phyloP scores from a whole-genome alignment of 1,284 basidiomycete genomes.

The Papiliotrema nemorosa region DNA sequence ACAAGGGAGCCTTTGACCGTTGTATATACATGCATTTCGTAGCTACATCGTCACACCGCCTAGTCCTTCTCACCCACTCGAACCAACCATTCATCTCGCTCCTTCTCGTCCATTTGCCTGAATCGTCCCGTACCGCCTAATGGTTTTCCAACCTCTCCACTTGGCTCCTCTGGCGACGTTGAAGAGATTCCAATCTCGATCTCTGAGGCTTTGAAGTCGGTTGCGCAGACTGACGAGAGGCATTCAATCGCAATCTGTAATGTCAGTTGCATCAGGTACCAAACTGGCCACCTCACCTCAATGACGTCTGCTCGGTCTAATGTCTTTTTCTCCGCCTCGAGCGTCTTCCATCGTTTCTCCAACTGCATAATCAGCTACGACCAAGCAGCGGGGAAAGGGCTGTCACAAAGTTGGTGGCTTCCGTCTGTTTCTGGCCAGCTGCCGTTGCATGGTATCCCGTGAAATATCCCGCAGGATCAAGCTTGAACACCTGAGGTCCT shows the following conservation, averaged over 20 bases:
- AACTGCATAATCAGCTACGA: slow-evolving; percentile 49
- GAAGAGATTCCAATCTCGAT: slow-evolving; percentile 55
- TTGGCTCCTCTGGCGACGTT: slow-evolving; percentile 40
- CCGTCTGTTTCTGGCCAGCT: slow-evolving; percentile 95
- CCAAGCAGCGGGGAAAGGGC: background rate
- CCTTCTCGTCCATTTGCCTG: slow-evolving; percentile 76
- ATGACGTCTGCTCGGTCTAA: slow-evolving; percentile 80
- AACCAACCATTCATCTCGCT: slow-evolving; percentile 79
- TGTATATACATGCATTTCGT: background rate
- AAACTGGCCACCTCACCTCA: slow-evolving; percentile 59
- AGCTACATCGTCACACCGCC: background rate
- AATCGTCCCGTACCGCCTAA: slow-evolving; percentile 60
- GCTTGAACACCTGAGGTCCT: slow-evolving; percentile 93
- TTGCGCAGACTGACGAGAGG: slow-evolving; percentile 86
- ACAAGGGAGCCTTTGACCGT: too few relatives aligned
- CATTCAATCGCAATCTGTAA: slow-evolving; percentile 87
- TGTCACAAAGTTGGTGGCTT: slow-evolving; percentile 84
- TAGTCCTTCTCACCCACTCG: slow-evolving; percentile 93
- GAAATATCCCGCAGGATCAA: slow-evolving; percentile 98
- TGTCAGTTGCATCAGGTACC: background rate
- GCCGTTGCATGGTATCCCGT: slow-evolving; percentile 97
- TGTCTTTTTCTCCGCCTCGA: slow-evolving; percentile 61
- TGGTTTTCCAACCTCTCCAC: slow-evolving; percentile 22
- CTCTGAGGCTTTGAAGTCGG: slow-evolving; percentile 77
- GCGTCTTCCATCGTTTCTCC: slow-evolving; percentile 98